These are phyloP conservation scores for Bocquillonia castaneifolia DNA, from an alignment of 441 rosid species.

Conservation along the genomic window DNA sequence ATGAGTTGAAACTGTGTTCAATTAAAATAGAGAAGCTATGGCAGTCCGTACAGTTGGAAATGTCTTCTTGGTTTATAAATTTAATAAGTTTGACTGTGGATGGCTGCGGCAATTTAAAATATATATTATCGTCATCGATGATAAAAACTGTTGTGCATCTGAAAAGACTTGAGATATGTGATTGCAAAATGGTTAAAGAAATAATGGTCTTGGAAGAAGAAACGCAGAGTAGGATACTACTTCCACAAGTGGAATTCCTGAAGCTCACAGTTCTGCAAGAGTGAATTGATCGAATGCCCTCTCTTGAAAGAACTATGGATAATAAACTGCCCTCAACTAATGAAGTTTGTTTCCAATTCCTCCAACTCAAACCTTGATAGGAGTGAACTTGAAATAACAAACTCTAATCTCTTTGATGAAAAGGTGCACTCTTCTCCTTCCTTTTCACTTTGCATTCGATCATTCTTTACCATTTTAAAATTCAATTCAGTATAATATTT, in stretches of 20 bases:
- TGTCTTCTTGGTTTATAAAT: not conserved
- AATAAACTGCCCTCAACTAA: too few relatives aligned
- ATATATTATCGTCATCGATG: conserved; percentile 8
- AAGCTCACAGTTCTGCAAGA: too few relatives aligned
- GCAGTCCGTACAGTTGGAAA: not conserved
- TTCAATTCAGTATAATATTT: too few relatives aligned
- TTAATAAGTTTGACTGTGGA: not conserved
- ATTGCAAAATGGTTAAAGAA: conserved; percentile 13
- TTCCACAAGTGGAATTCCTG: not conserved
- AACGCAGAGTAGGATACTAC: not conserved
- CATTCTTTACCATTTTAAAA: too few relatives aligned
- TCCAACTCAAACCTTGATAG: too few relatives aligned
- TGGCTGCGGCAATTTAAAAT: not conserved
- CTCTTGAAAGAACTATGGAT: too few relatives aligned
- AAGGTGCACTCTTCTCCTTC: too few relatives aligned
- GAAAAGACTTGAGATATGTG: not conserved
- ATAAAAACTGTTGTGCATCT: conserved; percentile 6
- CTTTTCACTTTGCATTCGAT: too few relatives aligned
- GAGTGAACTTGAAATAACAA: too few relatives aligned
- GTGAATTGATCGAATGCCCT: too few relatives aligned
- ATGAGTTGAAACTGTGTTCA: conserved; percentile 1
- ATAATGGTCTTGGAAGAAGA: not conserved
- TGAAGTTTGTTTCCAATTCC: too few relatives aligned
- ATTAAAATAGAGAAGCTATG: not conserved
- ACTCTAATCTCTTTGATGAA: too few relatives aligned